Evolutionary conservation across 345 rosid genomes (phyloP), one percentile per base, ranked within the genome.

Genomic region (Pistacia vera): DNA sequence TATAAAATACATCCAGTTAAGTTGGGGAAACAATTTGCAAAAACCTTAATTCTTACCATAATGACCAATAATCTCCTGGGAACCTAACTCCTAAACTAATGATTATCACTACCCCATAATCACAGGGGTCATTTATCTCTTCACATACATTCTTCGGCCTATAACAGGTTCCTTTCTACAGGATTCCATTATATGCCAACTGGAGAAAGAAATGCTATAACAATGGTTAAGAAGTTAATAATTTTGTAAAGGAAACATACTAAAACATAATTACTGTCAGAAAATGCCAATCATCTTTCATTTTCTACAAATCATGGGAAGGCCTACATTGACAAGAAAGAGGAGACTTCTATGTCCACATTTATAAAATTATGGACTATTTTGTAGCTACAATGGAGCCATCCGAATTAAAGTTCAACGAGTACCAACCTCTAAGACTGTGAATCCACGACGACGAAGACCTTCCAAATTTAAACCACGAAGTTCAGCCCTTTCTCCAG

Each of bases 391-490:
- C 11, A 68, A 48, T 16, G 3, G 25, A 52, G 25, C 46, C 72
- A 75, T 44, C 54, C 63, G 25, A 73, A 70, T 35, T 11, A 61
- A 25, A 68, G 69, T 70, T 76, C 72, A 71, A 33, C 33, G 54
- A 36, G 20, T 36, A 35, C 77, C 62, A 70, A 91, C 98, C 98
- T 96, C 97, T 71, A 80, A 59, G 76, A 70, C 75, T 2, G 82
- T 84, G 78, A 93, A 93, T 82, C 95, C 94, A 86, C 74, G 80
- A 56, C 97, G 94, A 62, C 86, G 89, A 76, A 93, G 97, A 69
- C 99, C 97, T 75, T 93, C 97, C 60, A 91, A 81, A 83, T 96
- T 93, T 80, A 93, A 81, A 84, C 99, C 97, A 8, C 91, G 95
- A 81, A 96, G 92, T 81, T 89, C 93, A 25, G 97, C 93, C 86